These are phyloP conservation scores for Cornus suecica DNA, from an alignment of 148 eudicot genomes.

Conservation along the genomic window DNA sequence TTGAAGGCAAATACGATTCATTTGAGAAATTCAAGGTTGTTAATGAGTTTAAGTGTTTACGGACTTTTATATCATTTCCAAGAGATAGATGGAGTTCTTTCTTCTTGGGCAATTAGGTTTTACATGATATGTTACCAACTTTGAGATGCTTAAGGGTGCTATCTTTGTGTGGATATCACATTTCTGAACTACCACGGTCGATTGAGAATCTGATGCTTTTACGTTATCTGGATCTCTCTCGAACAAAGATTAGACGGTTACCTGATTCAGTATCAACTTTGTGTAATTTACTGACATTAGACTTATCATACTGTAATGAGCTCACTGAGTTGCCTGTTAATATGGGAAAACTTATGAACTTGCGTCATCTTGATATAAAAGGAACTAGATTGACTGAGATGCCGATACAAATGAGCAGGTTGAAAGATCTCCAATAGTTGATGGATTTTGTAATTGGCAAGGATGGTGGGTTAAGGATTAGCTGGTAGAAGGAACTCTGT, in stretches of 20 bases:
- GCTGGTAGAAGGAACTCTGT: neutral
- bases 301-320: neutral
- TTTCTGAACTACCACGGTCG: neutral
- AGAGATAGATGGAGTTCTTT: neutral
- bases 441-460: too few species aligned
- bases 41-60: neutral
- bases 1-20: neutral
- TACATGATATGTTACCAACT: neutral
- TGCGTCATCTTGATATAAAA: slow-evolving; percentile 9
- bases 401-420: neutral
- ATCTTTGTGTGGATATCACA: neutral
- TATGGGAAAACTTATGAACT: neutral
- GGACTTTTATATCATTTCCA: slow-evolving; percentile 15
- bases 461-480: neutral
- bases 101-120: neutral
- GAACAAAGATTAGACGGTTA: neutral
- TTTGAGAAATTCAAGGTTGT: neutral
- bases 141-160: neutral
- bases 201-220: neutral
- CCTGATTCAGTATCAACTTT: slow-evolving; percentile 2
- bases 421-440: slow-evolving; percentile 1
- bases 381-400: neutral
- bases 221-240: neutral
- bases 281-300: slow-evolving; percentile 2
- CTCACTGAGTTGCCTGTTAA: neutral